Conservation (phyloP, 169 alveolate genomes). For the Eimeria sp. region DNA sequence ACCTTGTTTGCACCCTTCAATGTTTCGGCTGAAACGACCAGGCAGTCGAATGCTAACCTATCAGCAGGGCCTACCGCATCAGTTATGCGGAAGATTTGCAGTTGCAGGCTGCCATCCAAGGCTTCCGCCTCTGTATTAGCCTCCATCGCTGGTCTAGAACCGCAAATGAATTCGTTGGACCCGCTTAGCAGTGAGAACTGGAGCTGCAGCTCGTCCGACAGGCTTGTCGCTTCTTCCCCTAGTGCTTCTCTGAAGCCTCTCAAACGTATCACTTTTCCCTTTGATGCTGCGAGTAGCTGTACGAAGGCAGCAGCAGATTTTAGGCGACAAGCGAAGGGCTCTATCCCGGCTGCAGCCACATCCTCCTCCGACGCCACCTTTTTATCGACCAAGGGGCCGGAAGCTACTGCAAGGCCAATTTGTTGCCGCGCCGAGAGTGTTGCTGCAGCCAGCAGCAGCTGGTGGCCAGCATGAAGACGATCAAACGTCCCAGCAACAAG, state of each 20-base stretch:
- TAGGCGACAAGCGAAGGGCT: slow-evolving; percentile 67
- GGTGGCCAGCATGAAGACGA: slow-evolving; percentile 88
- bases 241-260: slow-evolving; percentile 17
- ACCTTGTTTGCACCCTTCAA: slow-evolving; percentile 62
- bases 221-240: slow-evolving; percentile 6
- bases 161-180: not conserved
- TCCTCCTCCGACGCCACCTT: slow-evolving; percentile 54
- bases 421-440: slow-evolving; percentile 79
- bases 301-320: slow-evolving; percentile 69
- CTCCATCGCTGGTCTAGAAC: not conserved
- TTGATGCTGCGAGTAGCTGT: slow-evolving; percentile 53
- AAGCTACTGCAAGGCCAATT: slow-evolving; percentile 83
- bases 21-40: slow-evolving; percentile 77
- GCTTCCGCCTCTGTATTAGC: not conserved
- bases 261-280: slow-evolving; percentile 4
- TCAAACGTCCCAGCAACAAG: slow-evolving; percentile 88
- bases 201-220: slow-evolving; percentile 15
- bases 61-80: slow-evolving; percentile 82
- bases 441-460: slow-evolving; percentile 85
- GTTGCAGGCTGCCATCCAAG: not conserved
- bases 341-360: slow-evolving; percentile 76
- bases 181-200: not conserved
- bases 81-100: slow-evolving; percentile 35
- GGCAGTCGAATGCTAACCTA: slow-evolving; percentile 62
- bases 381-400: slow-evolving; percentile 79